Percentiles rank a stretch among this genome's conserved stretches.
These are phyloP conservation scores for Phytophthora idaei DNA, from an alignment of 352 stramenopile species.

Conservation along the genomic window DNA sequence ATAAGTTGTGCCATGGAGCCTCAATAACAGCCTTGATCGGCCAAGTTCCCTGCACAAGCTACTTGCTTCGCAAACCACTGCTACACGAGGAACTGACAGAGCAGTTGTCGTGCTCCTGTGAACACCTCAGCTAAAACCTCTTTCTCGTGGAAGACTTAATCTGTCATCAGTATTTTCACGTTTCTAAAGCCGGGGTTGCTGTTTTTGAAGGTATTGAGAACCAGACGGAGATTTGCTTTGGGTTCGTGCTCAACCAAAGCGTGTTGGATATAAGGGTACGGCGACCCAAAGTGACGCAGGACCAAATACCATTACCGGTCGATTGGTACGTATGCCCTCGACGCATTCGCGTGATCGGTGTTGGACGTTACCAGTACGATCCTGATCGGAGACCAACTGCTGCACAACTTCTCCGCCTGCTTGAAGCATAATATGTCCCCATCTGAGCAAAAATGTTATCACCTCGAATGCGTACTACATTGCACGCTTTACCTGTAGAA, in stretches of 20 bases:
- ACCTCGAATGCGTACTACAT: no score
- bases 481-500: no score
- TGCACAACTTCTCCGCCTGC: conserved; percentile 40
- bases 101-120: conserved; percentile 7
- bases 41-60: not conserved
- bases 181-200: not conserved
- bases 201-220: not conserved
- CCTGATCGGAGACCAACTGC: conserved; percentile 36
- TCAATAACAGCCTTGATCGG: not conserved
- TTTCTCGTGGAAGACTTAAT: conserved; percentile 25
- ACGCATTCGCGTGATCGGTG: conserved; percentile 43
- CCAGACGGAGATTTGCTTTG: not conserved
- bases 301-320: no score
- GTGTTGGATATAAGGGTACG: not conserved
- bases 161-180: conserved; percentile 4
- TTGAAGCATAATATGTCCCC: conserved; percentile 21
- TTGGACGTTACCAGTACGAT: conserved; percentile 52
- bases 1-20: not conserved
- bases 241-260: not conserved
- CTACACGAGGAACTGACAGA: conserved; percentile 16
- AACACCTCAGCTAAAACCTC: conserved; percentile 13
- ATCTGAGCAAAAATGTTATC: no score
- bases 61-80: not conserved
- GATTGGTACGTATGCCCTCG: conserved; percentile 32
- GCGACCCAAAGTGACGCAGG: no score